Base-by-base conservation (phyloP, 2,329 filamentous ascomycete genomes). In the Penicillium expansum region DNA sequence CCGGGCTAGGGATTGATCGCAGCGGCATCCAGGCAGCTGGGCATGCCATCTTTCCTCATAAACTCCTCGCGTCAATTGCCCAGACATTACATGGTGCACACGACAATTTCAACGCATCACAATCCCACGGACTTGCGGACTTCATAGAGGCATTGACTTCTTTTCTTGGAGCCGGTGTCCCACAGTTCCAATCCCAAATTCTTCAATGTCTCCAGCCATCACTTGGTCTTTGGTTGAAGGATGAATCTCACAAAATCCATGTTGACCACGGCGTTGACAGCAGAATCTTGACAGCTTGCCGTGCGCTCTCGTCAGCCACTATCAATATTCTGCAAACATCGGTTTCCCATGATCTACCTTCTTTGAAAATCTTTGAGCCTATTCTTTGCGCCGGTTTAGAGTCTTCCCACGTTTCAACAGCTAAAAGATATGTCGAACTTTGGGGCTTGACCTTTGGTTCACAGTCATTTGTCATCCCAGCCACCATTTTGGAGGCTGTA, bases 361-460 rank as follows among this genome's bases (percentile, higher is more conserved):
- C 59, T 77, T 64, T 89, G 76, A 60, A 85, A 73, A 71, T 79
- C 68, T 67, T 86, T 4, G 79, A 82, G 45, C 59, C 66, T 5
- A 68, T 87, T 7, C 70, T 87, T 10, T 73, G 78, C 30, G 76
- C 83, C 47, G 82, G 81, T 2, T 78, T 87, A 29, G 69, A 77
- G 22, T 86, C 82, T 43, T 76, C 76, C 6, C 79, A 83, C 60
- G 77, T 74, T 45, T 72, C 70, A 4, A 77, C 83, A 10, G 78
- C 80, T 11, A 83, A 82, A 44, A 69, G 69, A 3, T 81, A 84
- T 2, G 78, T 86, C 27, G 68, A 73, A 16, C 79, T 83, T 59
- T 97, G 91, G 91, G 92, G 92, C 63, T 70, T 74, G 0, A 82
- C 86, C 0, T 91, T 91, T 67, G 86, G 86, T 20, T 76, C 82